Conservation (phyloP, 2,329 filamentous ascomycete species). For the Celoporthe dispersa region DNA sequence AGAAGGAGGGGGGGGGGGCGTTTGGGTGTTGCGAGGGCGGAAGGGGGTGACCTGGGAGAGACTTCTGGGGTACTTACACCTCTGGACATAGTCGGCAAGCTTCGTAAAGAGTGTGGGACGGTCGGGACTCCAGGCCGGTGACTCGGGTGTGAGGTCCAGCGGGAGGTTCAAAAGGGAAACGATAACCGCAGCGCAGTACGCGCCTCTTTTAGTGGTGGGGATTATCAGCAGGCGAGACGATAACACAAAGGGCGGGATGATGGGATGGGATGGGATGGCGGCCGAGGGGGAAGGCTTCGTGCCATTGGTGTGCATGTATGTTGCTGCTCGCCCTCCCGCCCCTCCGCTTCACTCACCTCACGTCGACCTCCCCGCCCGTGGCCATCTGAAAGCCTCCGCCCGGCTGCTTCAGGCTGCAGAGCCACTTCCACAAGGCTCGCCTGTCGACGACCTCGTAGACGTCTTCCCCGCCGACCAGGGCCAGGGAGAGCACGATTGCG, state of each 20-base stretch:
- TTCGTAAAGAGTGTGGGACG: conserved; percentile 69
- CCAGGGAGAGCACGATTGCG: conserved; percentile 77
- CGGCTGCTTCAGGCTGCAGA: conserved; percentile 82
- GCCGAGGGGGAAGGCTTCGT: background rate
- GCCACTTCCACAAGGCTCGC: conserved; percentile 86
- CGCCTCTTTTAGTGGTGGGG: conserved; percentile 65
- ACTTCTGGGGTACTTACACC: conserved; percentile 63
- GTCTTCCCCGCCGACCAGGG: conserved; percentile 76
- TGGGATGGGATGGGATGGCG: background rate
- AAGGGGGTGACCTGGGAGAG: conserved; percentile 12
- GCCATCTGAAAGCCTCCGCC: conserved; percentile 91
- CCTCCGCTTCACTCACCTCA: conserved; percentile 62
- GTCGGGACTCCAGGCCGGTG: conserved; percentile 65
- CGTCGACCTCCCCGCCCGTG: conserved; percentile 86
- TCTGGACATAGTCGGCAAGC: conserved; percentile 78
- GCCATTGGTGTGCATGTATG: background rate
- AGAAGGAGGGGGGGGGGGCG: background rate
- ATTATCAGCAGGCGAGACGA: conserved; percentile 15
- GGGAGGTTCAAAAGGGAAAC: conserved; percentile 85
- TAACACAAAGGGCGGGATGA: conserved; percentile 3
- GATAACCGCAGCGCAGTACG: conserved; percentile 87
- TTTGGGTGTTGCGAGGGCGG: background rate
- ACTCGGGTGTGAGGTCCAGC: conserved; percentile 73
- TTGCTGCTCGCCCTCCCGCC: background rate
- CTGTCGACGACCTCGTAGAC: conserved; percentile 79